Percentiles rank a stretch among this genome's conserved stretches.
Evolutionary conservation across 495 filamentous ascomycete species (phyloP).

Genomic region (Lepraria neglecta): DNA sequence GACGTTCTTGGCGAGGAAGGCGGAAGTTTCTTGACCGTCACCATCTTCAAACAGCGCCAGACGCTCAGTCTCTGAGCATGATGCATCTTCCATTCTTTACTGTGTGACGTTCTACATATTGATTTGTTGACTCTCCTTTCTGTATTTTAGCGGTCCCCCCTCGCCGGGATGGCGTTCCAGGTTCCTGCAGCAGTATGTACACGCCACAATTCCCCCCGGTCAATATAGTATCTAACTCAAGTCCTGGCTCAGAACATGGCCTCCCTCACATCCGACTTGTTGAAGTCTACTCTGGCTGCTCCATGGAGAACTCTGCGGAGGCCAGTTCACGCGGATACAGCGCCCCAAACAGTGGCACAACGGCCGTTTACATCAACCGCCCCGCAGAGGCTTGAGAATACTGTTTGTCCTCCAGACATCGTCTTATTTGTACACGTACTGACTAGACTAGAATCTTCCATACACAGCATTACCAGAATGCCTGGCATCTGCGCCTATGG

Average conservation of each 20-base stretch:
- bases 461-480: constrained; percentile 26
- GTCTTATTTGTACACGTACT: background rate
- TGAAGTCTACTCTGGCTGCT: constrained; percentile 38
- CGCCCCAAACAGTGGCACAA: background rate
- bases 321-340: constrained; percentile 3
- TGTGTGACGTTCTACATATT: background rate
- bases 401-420: constrained; percentile 8
- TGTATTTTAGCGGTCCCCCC: background rate
- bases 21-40: constrained; percentile 15
- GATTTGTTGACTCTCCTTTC: background rate
- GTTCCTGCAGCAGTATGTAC: constrained; percentile 39
- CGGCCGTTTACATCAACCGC: constrained; percentile 12
- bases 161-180: constrained; percentile 46
- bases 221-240: constrained; percentile 21
- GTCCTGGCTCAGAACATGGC: constrained; percentile 33
- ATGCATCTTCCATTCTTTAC: constrained; percentile 6
- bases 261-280: constrained; percentile 39
- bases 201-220: constrained; percentile 20
- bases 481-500: constrained; percentile 24
- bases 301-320: constrained; percentile 35
- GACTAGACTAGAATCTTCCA: constrained; percentile 3
- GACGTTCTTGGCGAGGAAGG: background rate
- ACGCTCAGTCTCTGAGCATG: background rate
- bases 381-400: background rate
- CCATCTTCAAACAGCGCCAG: background rate